These are phyloP conservation scores for Raphanus hybrid DNA, from an alignment of 441 rosid species.

Conservation along the genomic window DNA sequence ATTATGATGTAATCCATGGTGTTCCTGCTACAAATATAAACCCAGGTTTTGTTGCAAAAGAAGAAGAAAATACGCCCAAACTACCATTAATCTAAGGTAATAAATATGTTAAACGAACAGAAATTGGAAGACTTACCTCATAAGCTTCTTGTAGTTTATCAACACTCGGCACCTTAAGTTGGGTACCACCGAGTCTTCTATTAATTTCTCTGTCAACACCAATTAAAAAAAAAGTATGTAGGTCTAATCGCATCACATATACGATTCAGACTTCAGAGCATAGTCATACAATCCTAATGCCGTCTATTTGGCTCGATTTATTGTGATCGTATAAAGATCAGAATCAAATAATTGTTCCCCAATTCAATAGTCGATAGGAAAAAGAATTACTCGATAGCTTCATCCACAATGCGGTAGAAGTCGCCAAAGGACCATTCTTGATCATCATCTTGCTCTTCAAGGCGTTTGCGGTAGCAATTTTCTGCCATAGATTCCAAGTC, in stretches of 20 bases:
- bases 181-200: slow-evolving; percentile 66
- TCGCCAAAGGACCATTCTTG: slow-evolving; percentile 39
- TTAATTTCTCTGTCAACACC: slow-evolving; percentile 63
- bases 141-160: slow-evolving; percentile 48
- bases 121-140: slow-evolving; percentile 39
- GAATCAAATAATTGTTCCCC: no score
- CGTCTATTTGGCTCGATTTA: no score
- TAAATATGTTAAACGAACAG: background rate
- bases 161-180: slow-evolving; percentile 60
- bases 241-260: no score
- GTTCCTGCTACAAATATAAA: background rate
- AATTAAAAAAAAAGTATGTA: background rate
- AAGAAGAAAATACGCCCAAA: background rate
- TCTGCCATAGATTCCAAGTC: slow-evolving; percentile 49
- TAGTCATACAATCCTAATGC: no score
- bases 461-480: slow-evolving; percentile 44
- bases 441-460: slow-evolving; percentile 18
- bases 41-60: background rate
- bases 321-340: no score
- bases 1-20: background rate
- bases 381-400: slow-evolving; percentile 60
- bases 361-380: no score
- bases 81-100: background rate
- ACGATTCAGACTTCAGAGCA: no score
- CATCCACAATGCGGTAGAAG: slow-evolving; percentile 57